Conservation (phyloP, 805 yeast genomes). For the Ogataea paraovalis region DNA sequence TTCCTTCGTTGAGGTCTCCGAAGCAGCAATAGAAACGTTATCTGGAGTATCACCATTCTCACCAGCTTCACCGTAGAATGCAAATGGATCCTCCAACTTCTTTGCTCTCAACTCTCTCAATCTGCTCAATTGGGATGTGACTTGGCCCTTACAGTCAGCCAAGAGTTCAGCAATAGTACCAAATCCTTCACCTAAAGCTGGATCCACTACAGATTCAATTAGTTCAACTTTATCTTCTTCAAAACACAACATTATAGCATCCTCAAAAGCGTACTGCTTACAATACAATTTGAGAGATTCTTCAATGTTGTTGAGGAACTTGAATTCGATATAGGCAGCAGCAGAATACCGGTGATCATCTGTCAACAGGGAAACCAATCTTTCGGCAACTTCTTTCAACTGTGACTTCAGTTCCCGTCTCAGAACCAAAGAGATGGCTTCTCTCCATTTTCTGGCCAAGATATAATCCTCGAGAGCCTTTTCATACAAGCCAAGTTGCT, state of each 20-base stretch:
- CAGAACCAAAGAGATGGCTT: conserved; percentile 64
- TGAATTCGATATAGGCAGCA: conserved; percentile 72
- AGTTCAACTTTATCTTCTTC: conserved; percentile 42
- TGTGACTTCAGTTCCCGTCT: conserved; percentile 36
- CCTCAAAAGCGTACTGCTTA: conserved; percentile 68
- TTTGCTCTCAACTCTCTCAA: conserved; percentile 80
- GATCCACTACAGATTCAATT: conserved; percentile 59
- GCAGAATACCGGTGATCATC: conserved; percentile 72
- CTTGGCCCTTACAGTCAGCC: conserved; percentile 90
- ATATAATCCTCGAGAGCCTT: conserved; percentile 70
- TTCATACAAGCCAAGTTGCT: conserved; percentile 51
- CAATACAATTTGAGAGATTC: conserved; percentile 68
- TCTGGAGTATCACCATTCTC: conserved; percentile 76
- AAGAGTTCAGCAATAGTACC: conserved; percentile 81
- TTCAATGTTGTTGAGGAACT: conserved; percentile 56
- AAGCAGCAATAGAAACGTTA: conserved; percentile 90
- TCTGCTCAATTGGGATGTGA: conserved; percentile 76
- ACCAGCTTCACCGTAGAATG: conserved; percentile 69
- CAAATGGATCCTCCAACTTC: conserved; percentile 79
- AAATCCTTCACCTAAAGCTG: conserved; percentile 80
- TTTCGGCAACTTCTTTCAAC: conserved; percentile 47
- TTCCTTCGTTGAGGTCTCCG: conserved; percentile 88
- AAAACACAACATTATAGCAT: conserved; percentile 65
- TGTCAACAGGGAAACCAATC: conserved; percentile 53
- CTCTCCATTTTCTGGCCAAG: conserved; percentile 75